Percentiles rank a stretch among this genome's conserved stretches.
phyloP scores from a whole-genome alignment of 2,329 filamentous ascomycete species.

The Xylaria sp. region DNA sequence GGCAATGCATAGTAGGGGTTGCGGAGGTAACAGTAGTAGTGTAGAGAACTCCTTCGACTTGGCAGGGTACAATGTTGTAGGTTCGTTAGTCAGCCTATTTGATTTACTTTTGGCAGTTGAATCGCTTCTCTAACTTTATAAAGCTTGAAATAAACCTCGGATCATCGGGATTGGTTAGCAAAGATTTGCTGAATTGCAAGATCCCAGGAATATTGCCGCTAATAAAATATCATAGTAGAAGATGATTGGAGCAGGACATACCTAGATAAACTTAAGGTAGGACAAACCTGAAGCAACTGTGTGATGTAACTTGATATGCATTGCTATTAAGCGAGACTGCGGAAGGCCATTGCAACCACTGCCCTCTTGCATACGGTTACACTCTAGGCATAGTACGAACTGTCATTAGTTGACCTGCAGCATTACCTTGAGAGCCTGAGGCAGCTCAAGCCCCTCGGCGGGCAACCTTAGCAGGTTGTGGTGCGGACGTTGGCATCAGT shows the following conservation, averaged over 20 bases:
- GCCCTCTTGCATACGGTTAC: constrained; percentile 5
- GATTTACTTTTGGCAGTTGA: background rate
- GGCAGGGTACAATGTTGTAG: constrained; percentile 9
- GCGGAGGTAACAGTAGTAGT: constrained; percentile 14
- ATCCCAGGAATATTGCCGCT: background rate
- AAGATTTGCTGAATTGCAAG: background rate
- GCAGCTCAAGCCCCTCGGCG: background rate
- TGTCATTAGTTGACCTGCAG: constrained; percentile 7
- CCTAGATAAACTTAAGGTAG: constrained; percentile 11
- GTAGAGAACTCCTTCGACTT: constrained; percentile 25
- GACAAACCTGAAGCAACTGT: constrained; percentile 3
- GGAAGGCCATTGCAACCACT: background rate
- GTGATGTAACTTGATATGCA: constrained; percentile 19
- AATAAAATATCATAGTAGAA: background rate
- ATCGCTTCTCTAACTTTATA: constrained; percentile 4
- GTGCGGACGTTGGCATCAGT: background rate
- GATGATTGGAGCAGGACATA: background rate
- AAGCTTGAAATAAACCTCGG: background rate
- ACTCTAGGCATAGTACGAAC: constrained; percentile 9
- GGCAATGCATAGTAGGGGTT: constrained; percentile 23
- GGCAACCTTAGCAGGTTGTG: background rate
- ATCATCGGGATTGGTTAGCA: background rate
- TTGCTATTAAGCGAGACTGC: constrained; percentile 16
- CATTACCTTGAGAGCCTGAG: background rate
- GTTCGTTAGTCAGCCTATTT: constrained; percentile 28